phyloP scores from a whole-genome alignment of 441 rosid species.

The Bocquillonia castaneifolia region DNA sequence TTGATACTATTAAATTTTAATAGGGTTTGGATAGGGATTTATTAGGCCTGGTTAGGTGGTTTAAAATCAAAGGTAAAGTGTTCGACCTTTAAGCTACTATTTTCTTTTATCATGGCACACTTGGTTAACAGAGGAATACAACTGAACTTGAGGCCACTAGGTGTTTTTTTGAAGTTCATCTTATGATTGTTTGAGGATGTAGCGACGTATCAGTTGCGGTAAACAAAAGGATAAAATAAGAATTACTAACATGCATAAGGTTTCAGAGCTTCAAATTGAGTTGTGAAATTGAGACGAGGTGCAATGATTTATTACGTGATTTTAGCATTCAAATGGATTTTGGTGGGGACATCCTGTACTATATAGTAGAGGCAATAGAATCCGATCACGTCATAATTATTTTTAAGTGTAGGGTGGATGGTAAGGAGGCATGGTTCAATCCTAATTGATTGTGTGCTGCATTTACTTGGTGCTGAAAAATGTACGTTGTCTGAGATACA shows the following conservation, averaged over 20 bases:
- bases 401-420: background rate
- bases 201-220: background rate
- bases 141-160: background rate
- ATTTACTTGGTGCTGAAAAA: background rate
- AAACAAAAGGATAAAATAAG: background rate
- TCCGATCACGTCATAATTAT: background rate
- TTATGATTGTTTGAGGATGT: background rate
- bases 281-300: background rate
- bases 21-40: background rate
- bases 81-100: background rate
- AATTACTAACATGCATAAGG: background rate
- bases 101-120: no score
- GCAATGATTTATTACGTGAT: background rate
- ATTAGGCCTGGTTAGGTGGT: background rate
- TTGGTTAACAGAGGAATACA: background rate
- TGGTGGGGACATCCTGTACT: background rate
- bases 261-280: background rate
- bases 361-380: slow-evolving; percentile 2
- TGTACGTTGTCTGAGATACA: no score
- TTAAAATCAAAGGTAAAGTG: background rate
- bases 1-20: background rate
- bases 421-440: background rate
- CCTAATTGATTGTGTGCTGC: background rate
- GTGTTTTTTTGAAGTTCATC: background rate
- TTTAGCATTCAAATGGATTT: background rate